Percentiles rank a stretch among this genome's conserved stretches.
Conservation (phyloP, 805 yeast genomes). For the Hanseniaspora meyeri region DNA sequence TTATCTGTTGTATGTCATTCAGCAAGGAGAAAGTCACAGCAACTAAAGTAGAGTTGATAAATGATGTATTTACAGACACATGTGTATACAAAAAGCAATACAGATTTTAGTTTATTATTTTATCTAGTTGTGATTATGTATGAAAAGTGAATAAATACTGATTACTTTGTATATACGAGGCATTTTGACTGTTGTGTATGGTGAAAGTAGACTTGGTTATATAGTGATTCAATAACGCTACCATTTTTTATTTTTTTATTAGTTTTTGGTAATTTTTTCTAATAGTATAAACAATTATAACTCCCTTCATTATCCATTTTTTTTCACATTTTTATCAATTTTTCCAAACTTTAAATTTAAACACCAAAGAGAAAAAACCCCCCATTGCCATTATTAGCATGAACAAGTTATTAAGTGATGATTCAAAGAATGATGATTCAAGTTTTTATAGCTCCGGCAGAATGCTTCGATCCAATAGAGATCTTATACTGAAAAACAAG, state of each 20-base stretch:
- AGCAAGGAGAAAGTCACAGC: background rate
- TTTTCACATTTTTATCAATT: background rate
- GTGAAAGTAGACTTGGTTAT: no score
- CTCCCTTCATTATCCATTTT: background rate
- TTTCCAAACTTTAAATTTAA: no score
- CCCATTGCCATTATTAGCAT: background rate
- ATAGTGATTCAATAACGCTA: background rate
- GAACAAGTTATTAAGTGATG: background rate
- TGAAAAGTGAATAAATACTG: background rate
- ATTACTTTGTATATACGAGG: background rate
- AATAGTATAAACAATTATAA: no score
- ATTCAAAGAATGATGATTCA: background rate
- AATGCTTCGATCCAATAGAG: slow-evolving; percentile 11
- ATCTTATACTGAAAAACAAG: slow-evolving; percentile 4
- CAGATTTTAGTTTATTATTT: background rate
- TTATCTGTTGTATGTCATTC: background rate
- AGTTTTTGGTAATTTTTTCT: no score
- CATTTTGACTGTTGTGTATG: background rate
- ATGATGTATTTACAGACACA: background rate
- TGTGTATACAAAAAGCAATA: slow-evolving; percentile 1
- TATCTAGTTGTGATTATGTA: background rate
- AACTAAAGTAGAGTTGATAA: background rate
- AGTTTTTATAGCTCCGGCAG: background rate
- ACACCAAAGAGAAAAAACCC: background rate
- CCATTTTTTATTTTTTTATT: background rate